Base-by-base conservation (phyloP, 495 filamentous ascomycete species). In the Opeltia flavorubescens region DNA sequence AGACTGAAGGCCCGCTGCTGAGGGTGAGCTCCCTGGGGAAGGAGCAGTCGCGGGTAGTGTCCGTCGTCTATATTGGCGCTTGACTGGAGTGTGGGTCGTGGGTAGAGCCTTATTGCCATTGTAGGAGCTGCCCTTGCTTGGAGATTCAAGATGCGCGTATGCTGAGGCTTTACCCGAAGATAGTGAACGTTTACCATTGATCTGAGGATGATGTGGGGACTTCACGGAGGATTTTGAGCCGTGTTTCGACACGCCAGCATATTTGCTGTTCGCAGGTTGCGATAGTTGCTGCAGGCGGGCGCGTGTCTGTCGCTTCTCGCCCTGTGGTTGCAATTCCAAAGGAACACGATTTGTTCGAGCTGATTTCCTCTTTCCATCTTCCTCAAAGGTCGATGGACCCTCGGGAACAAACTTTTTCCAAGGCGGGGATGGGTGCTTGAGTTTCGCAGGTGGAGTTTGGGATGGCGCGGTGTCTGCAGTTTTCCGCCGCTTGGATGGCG, bases 391-490 rank as follows among this genome's bases (percentile, higher is more conserved):
- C 7, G 91, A 86, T 3, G 91, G 91, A 0, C 89, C 93, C 35
- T 94, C 85, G 23, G 78, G 83, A 38, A 83, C 80, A 43, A 83
- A 68, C 61, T 79, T 89, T 67, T 91, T 96, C 91, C 91, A 98
- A 21, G 91, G 91, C 48, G 91, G 91, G 26, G 91, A 95, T 45
- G 62, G 59, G 39, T 66, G 63, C 44, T 76, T 69, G 42, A 66
- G 62, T 44, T 76, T 69, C 40, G 73, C 66, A 18, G 64, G 62
- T 11, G 75, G 73, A 24, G 65, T 68, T 45, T 62, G 64, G 34
- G 65, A 64, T 13, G 62, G 58, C 15, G 63, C 63, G 40, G 64
- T 53, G 34, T 75, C 72, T 48, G 65, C 69, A 42, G 88, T 70
- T 62, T 85, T 81, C 53, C 83, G 79, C 58, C 78, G 80, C 63